Conservation (phyloP, 1,284 basidiomycete genomes). For the Marasmius oreades region DNA sequence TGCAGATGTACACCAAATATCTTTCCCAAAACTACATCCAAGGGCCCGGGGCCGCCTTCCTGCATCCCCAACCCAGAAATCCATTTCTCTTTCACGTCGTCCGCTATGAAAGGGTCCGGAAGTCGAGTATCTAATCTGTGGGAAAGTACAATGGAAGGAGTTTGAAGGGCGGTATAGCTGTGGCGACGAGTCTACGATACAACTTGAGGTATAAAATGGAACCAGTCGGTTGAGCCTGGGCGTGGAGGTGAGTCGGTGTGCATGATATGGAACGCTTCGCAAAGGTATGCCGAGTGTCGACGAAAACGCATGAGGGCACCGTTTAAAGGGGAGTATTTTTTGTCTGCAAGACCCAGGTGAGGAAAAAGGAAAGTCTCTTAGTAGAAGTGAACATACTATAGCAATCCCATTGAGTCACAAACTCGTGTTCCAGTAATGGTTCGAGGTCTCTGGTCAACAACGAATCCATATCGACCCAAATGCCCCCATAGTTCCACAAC, state of each 20-base stretch:
- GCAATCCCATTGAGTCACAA: conserved; percentile 95
- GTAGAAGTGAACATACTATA: conserved; percentile 60
- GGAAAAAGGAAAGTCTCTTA: background rate
- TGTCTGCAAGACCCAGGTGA: conserved; percentile 49
- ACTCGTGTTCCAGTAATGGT: conserved; percentile 86
- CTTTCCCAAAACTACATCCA: conserved; percentile 64
- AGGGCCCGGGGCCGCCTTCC: conserved; percentile 62
- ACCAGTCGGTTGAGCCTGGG: conserved; percentile 82
- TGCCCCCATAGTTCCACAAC: conserved; percentile 86
- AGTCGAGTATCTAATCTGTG: conserved; percentile 89
- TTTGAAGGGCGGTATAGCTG: conserved; percentile 77
- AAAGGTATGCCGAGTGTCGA: conserved; percentile 86
- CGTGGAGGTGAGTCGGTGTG: conserved; percentile 68
- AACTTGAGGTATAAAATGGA: conserved; percentile 85
- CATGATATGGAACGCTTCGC: conserved; percentile 93
- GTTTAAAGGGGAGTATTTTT: conserved; percentile 83
- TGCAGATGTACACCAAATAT: conserved; percentile 89
- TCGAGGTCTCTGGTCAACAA: conserved; percentile 80
- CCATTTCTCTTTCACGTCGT: conserved; percentile 57
- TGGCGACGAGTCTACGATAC: conserved; percentile 76
- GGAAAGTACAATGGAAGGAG: conserved; percentile 92
- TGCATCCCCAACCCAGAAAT: conserved; percentile 51
- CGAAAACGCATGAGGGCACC: conserved; percentile 92
- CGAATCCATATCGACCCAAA: conserved; percentile 96
- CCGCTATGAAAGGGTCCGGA: conserved; percentile 80